Evolutionary conservation across 148 eudicot genomes (phyloP).

Genomic region (Simmondsia chinensis): DNA sequence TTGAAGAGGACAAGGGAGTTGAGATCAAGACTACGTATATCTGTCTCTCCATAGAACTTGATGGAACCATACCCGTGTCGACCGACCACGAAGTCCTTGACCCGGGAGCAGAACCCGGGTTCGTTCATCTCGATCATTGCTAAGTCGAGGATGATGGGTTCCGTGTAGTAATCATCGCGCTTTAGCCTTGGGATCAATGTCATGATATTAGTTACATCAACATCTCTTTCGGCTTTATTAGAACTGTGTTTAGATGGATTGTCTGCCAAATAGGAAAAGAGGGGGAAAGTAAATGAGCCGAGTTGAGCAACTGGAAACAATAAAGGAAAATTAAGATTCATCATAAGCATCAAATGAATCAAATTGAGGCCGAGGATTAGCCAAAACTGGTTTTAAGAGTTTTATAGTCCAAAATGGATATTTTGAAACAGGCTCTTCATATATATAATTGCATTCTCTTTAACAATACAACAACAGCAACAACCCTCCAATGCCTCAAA

Average conservation of each 20-base stretch:
- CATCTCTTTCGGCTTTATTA: constrained; percentile 1
- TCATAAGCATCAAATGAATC: no score
- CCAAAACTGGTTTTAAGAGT: not conserved
- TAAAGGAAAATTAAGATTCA: no score
- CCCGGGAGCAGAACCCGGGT: constrained; percentile 50
- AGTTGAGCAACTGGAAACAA: no score
- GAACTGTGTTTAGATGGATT: constrained; percentile 1
- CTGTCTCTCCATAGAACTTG: constrained; percentile 57
- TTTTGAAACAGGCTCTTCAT: not conserved
- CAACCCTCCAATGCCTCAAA: no score
- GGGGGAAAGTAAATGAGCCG: not conserved
- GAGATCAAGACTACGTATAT: constrained; percentile 44
- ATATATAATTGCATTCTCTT: no score
- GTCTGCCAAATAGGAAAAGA: not conserved
- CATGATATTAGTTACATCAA: constrained; percentile 1
- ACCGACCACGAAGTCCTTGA: constrained; percentile 66
- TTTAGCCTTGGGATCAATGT: constrained; percentile 43
- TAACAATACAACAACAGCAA: no score
- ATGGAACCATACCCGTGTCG: constrained; percentile 55
- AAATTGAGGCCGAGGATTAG: no score
- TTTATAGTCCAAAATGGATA: not conserved
- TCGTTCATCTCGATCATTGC: constrained; percentile 29
- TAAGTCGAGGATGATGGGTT: constrained; percentile 39
- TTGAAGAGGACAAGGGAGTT: constrained; percentile 40
- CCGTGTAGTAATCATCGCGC: constrained; percentile 39